Evolutionary conservation across 257 asterid genomes (phyloP).

Genomic region (Solanum pinnatisectum): DNA sequence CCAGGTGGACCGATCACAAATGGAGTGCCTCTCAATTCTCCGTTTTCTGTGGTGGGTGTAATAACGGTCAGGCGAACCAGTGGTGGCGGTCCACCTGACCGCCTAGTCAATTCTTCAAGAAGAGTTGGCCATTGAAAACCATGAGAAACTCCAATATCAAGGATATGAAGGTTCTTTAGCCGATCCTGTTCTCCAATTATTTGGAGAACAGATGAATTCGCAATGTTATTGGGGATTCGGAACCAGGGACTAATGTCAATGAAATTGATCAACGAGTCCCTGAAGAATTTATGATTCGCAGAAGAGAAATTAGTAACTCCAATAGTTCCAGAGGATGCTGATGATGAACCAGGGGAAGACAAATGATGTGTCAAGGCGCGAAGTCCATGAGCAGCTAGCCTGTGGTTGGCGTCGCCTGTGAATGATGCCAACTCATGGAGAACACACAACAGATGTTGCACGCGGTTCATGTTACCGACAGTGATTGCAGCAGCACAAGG

Average conservation of each 20-base stretch:
- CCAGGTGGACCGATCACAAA: conserved; percentile 43
- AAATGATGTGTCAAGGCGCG: conserved; percentile 54
- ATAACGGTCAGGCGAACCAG: conserved; percentile 63
- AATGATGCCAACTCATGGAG: conserved; percentile 60
- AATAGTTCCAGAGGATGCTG: conserved; percentile 8
- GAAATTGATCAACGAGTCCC: conserved; percentile 55
- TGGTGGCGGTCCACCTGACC: conserved; percentile 75
- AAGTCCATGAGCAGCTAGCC: conserved; percentile 73
- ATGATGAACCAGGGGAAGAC: conserved; percentile 20
- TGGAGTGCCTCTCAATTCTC: conserved; percentile 28
- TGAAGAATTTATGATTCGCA: conserved; percentile 48
- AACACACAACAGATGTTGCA: conserved; percentile 69
- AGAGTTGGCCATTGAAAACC: conserved; percentile 92
- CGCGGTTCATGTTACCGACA: conserved; percentile 44
- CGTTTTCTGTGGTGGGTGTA: conserved; percentile 20
- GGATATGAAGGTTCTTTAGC: conserved; percentile 54
- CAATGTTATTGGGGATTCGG: conserved; percentile 64
- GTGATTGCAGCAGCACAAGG: conserved; percentile 81
- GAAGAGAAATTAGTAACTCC: conserved; percentile 34
- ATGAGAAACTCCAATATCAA: conserved; percentile 83
- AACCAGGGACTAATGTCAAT: conserved; percentile 84
- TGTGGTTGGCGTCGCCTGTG: conserved; percentile 69
- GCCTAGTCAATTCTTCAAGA: conserved; percentile 58
- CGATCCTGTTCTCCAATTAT: conserved; percentile 37
- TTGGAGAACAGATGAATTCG: conserved; percentile 73